These are phyloP conservation scores for Malassezia cuniculi DNA, from an alignment of 1,284 basidiomycete genomes.

Conservation along the genomic window DNA sequence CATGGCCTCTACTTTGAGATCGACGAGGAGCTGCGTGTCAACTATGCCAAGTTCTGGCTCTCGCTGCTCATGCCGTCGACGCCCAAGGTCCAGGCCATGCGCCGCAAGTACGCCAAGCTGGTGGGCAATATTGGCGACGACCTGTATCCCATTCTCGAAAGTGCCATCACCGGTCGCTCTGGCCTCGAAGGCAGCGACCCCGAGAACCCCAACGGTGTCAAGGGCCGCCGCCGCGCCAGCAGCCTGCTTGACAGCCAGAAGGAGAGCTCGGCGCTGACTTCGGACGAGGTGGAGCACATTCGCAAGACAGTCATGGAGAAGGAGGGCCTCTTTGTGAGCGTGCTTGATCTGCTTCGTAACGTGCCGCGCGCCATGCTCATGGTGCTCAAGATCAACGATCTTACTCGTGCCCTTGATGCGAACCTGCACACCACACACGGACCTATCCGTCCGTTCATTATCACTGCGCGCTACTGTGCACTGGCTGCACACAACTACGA, in stretches of 20 bases:
- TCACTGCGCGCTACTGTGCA: constrained; percentile 80
- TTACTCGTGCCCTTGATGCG: constrained; percentile 50
- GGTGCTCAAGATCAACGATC: constrained; percentile 44
- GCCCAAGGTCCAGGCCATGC: constrained; percentile 27
- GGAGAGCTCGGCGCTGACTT: constrained; percentile 20
- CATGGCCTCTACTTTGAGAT: constrained; percentile 45
- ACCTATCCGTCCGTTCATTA: constrained; percentile 55
- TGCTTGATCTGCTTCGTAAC: constrained; percentile 34
- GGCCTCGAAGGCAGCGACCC: constrained; percentile 42
- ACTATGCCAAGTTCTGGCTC: constrained; percentile 44
- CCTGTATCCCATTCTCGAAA: constrained; percentile 42
- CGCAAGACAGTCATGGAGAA: constrained; percentile 44
- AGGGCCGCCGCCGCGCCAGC: constrained; percentile 24
- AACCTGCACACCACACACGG: constrained; percentile 52
- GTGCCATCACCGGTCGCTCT: constrained; percentile 40
- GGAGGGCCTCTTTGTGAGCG: constrained; percentile 37
- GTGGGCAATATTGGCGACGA: constrained; percentile 43
- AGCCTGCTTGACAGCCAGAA: constrained; percentile 38
- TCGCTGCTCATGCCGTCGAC: constrained; percentile 33
- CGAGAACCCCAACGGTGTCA: constrained; percentile 34
- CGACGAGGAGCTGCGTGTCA: constrained; percentile 32
- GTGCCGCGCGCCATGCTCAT: constrained; percentile 43
- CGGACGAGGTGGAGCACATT: constrained; percentile 43
- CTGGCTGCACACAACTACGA: constrained; percentile 73
- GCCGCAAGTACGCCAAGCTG: constrained; percentile 35